A percentile compares a stretch with the other conserved stretches of the same genome.
These are phyloP conservation scores for Cordyceps farinosa DNA, from an alignment of 2,329 filamentous ascomycete species.

Conservation along the genomic window DNA sequence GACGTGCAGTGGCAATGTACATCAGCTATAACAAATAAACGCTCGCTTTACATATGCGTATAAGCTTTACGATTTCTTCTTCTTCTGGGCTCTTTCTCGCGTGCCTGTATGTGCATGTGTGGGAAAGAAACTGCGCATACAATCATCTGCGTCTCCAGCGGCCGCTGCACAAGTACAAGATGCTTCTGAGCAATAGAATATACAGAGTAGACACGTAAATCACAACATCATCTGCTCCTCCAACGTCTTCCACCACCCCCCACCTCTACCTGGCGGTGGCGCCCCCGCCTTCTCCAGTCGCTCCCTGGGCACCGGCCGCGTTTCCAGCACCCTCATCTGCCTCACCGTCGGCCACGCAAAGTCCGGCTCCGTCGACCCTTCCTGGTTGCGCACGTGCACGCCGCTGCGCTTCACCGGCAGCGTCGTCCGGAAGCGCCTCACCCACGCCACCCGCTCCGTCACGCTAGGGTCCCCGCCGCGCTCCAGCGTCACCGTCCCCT, in stretches of 20 bases:
- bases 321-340: slow-evolving; percentile 25
- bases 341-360: slow-evolving; percentile 26
- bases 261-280: slow-evolving; percentile 14
- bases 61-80: too few species aligned
- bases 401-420: slow-evolving; percentile 27
- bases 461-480: slow-evolving; percentile 22
- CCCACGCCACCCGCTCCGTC: slow-evolving; percentile 25
- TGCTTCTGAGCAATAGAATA: not conserved
- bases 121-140: too few species aligned
- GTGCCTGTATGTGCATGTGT: too few species aligned
- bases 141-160: too few species aligned
- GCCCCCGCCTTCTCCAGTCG: not conserved
- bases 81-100: too few species aligned
- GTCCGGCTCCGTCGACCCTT: slow-evolving; percentile 21
- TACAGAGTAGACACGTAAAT: not conserved
- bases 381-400: slow-evolving; percentile 16
- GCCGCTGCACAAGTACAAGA: too few species aligned
- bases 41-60: not conserved
- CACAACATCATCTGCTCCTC: slow-evolving; percentile 30
- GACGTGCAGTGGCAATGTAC: not conserved
- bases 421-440: slow-evolving; percentile 23
- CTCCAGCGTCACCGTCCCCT: slow-evolving; percentile 29
- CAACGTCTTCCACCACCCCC: slow-evolving; percentile 30
- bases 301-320: slow-evolving; percentile 24
- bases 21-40: not conserved